Base-by-base conservation (phyloP, 306 rosid genomes). In the Leucaena leucocephala region DNA sequence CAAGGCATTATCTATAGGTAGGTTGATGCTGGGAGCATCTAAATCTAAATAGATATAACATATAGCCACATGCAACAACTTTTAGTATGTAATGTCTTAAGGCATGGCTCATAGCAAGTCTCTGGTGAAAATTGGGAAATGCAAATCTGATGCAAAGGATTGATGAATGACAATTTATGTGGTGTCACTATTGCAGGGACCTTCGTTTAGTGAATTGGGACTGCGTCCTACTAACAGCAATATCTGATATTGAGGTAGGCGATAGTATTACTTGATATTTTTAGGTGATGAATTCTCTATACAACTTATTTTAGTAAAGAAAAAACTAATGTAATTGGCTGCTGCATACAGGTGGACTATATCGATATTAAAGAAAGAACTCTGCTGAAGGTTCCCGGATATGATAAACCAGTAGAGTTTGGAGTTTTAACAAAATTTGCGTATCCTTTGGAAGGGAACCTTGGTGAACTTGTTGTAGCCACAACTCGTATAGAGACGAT, bases 401-500 rank as follows among this genome's bases (percentile, higher is more conserved):
- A 93, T 59, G 92, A 91, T 78, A 84, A 82, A 62, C 93, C 84
- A 11, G 94, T 95, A 73, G 98, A 95, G 69, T 95, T 95, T 85
- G 97, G 99, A 27, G 91, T 93, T 55, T 78, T 95, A 82, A 93
- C 91, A 73, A 91, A 94, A 65, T 95, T 95, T 84, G 94, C 96
- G 15, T 95, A 95, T 82, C 91, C 93, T 79, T 61, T 95, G 85
- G 98, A 95, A 84, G 94, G 84, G 40, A 87, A 74, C 65, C 81
- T 89, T 8, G 99, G 99, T 77, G 98, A 95, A 83, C 87, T 95
- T 84, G 89, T 95, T 78, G 98, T 93, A 64, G 98, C 98, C 74
- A 93, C 99, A 46, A 95, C 98, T 73, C 84, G 99, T 77, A 89
- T 95, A 76, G 99, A 95, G 84, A 93, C 98, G 7, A 95, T 95